Evolutionary conservation across 345 rosid species (phyloP), one percentile per base, ranked within the genome.

Genomic region (Aquilaria sinensis): DNA sequence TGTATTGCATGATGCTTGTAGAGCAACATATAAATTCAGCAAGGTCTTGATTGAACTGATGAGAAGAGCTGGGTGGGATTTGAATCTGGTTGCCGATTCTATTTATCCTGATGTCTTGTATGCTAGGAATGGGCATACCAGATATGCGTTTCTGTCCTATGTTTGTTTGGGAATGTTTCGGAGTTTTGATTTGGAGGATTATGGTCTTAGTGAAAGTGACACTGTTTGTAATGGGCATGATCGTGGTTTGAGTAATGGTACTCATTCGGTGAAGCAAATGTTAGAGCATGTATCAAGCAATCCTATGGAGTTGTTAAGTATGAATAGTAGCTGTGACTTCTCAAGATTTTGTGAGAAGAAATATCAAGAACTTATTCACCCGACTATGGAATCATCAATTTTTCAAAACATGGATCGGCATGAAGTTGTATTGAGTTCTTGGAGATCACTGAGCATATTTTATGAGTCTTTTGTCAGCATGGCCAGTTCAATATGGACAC

Each of bases 11-110:
- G 99, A 94, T 80, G 80, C 80, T 11, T 74, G 83, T 67, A 79
- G 77, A 77, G 85, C 82, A 67, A 74, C 75, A 1, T 81, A 73
- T 75, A 82, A 74, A 32, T 94, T 94, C 53, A 83, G 85, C 55
- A 90, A 72, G 76, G 78, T 85, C 75, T 62, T 94, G 85, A 83
- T 88, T 63, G 78, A 57, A 43, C 78, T 90, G 85, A 94, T 90
- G 97, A 81, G 64, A 56, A 86, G 77, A 80, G 85, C 92, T 67
- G 83, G 84, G 37, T 94, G 99, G 99, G 89, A 94, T 84, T 81
- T 94, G 86, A 78, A 83, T 75, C 77, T 86, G 79, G 97, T 82
- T 0, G 96, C 97, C 7, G 76, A 58, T 47, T 90, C 80, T 34
- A 81, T 88, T 72, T 85, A 86, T 77, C 54, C 72, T 61, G 81